Base-by-base conservation (phyloP, 1,139 yeast species). In the Blastobotrys malaysiensis region DNA sequence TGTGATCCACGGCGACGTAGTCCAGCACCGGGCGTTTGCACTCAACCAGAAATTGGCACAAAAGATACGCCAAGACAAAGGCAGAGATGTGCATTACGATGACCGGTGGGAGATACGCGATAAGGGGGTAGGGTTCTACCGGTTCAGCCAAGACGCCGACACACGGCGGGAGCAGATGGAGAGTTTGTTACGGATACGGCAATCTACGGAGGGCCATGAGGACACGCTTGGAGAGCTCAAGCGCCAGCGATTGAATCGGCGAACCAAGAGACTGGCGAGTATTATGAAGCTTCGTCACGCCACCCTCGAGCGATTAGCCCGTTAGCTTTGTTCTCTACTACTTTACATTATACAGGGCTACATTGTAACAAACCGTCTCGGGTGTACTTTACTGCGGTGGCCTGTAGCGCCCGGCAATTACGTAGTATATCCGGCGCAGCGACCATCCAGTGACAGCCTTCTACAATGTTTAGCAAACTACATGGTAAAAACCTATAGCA, bases 61-160 rank as follows among this genome's bases (percentile, higher is more conserved):
- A 14, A 48, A 46, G 45, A 56, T 19, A 53, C 64, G 16, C 39
- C 52, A 54, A 9, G 50, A 49, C 48, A 22, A 31, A 36, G 19
- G 47, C 19, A 16, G 46, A 9, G 65, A 59, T 6, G 52, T 46
- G 14, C 71, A 67, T 55, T 69, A 65, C 54, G 69, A 67, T 51
- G 62, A 66, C 11, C 55, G 53, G 44, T 62, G 66, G 63, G 73
- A 69, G 51, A 50, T 59, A 9, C 60, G 72, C 11, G 63, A 63
- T 31, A 56, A 59, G 39, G 73, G 73, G 4, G 71, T 63, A 2
- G 73, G 71, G 16, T 69, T 65, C 54, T 69, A 61, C 49, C 59
- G 63, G 52, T 67, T 69, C 52, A 62, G 67, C 43, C 55, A 60
- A 22, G 64, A 66, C 48, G 60, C 53, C 9, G 55, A 54, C 5